Evolutionary conservation across 2,329 filamentous ascomycete species (phyloP).

Genomic region (Aspergillus tubingensis): DNA sequence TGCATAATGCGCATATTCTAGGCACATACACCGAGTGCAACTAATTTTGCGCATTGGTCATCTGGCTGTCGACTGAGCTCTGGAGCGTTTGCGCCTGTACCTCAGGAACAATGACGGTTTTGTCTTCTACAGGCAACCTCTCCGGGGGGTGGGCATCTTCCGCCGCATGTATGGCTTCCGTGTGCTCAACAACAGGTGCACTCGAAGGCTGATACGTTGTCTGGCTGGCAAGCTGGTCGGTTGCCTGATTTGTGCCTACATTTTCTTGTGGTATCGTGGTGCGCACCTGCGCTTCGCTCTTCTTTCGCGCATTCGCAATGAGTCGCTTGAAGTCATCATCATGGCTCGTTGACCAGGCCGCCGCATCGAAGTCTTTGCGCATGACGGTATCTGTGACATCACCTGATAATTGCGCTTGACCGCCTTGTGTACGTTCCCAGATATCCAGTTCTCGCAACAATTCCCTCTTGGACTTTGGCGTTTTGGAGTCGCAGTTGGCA

Average conservation of each 20-base stretch:
- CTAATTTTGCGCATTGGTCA: slow-evolving; percentile 4
- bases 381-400: slow-evolving; percentile 57
- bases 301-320: slow-evolving; percentile 71
- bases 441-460: slow-evolving; percentile 75
- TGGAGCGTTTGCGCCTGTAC: slow-evolving; percentile 7
- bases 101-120: slow-evolving; percentile 6
- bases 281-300: slow-evolving; percentile 39
- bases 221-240: neutral
- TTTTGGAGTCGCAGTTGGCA: slow-evolving; percentile 85
- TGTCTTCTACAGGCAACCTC: slow-evolving; percentile 5
- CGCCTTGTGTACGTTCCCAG: slow-evolving; percentile 84
- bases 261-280: slow-evolving; percentile 30
- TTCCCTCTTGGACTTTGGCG: slow-evolving; percentile 69
- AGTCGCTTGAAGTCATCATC: slow-evolving; percentile 74
- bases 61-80: slow-evolving; percentile 13
- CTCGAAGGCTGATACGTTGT: slow-evolving; percentile 2
- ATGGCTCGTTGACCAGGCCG: slow-evolving; percentile 73
- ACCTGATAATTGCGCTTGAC: slow-evolving; percentile 46
- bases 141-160: slow-evolving; percentile 5
- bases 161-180: neutral
- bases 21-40: neutral
- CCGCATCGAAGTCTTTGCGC: slow-evolving; percentile 84
- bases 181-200: slow-evolving; percentile 1
- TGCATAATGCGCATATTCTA: neutral
- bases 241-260: slow-evolving; percentile 1